These are phyloP conservation scores for Phylloporus rhodoxanthus DNA, from an alignment of 768 basidiomycete genomes.

Conservation along the genomic window DNA sequence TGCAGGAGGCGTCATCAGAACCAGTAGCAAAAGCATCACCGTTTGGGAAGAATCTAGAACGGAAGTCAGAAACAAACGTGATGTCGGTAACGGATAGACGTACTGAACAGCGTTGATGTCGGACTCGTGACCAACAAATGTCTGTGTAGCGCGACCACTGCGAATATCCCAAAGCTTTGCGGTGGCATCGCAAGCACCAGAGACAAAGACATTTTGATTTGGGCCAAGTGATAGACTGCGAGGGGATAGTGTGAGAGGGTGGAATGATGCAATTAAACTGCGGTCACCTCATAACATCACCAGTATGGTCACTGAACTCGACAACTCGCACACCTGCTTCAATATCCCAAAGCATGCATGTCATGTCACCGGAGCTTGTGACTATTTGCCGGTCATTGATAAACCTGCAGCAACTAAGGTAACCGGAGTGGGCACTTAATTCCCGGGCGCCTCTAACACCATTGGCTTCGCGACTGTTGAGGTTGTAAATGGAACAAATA, in stretches of 20 bases:
- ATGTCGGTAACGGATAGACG: slow-evolving; percentile 31
- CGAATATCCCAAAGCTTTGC: slow-evolving; percentile 99
- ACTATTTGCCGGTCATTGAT: slow-evolving; percentile 99
- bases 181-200: slow-evolving; percentile 96
- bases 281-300: slow-evolving; percentile 95
- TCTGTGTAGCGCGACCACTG: slow-evolving; percentile 95
- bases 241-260: slow-evolving; percentile 8
- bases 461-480: slow-evolving; percentile 67
- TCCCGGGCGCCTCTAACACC: slow-evolving; percentile 90
- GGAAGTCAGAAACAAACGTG: slow-evolving; percentile 4
- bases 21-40: slow-evolving; percentile 99
- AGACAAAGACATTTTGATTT: slow-evolving; percentile 94
- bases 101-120: slow-evolving; percentile 99
- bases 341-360: slow-evolving; percentile 99
- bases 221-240: slow-evolving; percentile 87
- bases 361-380: slow-evolving; percentile 98
- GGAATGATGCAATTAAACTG: background rate
- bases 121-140: slow-evolving; percentile 96
- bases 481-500: slow-evolving; percentile 97
- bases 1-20: slow-evolving; percentile 97
- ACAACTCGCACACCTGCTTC: slow-evolving; percentile 96
- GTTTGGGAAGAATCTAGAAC: slow-evolving; percentile 36
- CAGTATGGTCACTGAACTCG: slow-evolving; percentile 98
- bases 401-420: slow-evolving; percentile 97
- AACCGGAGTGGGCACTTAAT: slow-evolving; percentile 95